Evolutionary conservation across 2,329 filamentous ascomycete genomes (phyloP), one percentile per base, ranked within the genome.

Genomic region (Aspergillus sp.): DNA sequence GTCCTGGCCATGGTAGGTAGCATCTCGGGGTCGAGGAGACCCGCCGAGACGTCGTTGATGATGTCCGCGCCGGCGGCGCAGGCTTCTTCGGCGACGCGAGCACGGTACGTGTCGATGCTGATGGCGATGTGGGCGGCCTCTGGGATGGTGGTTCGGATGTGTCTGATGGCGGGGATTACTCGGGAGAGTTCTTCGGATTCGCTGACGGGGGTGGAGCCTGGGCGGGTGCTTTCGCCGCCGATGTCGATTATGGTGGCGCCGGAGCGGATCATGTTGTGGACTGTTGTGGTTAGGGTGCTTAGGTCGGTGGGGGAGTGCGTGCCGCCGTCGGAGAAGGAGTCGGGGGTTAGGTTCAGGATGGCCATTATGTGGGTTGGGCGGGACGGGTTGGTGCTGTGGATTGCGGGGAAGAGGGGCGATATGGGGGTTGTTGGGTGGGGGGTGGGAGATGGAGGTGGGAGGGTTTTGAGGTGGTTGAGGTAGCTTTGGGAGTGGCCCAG

Each of bases 301-400:
- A 78, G 62, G 63, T 85, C 81, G 11, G 77, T 71, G 23, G 80
- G 70, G 47, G 79, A 77, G 74, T 92, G 85, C 8, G 81, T 71
- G 8, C 92, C 92, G 56, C 92, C 94, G 72, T 98, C 93, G 1
- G 94, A 98, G 80, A 99, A 99, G 8, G 94, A 98, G 78, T 99
- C 94, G 0, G 94, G 94, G 0, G 95, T 98, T 55, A 96, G 80
- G 76, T 99, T 99, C 49, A 98, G 82, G 64, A 99, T 96, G 57
- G 90, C 91, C 95, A 99, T 99, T 66, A 97, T 78, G 49, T 87
- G 86, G 0, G 94, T 97, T 56, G 80, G 82, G 51, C 88, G 84
- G 49, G 70, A 72, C 0, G 79, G 75, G 61, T 82, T 80, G 6
- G 82, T 77, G 17, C 90, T 82, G 54, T 85, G 84, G 41, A 95